A percentile compares a stretch with the other conserved stretches of the same genome.
phyloP scores from a whole-genome alignment of 495 filamentous ascomycete genomes.

The Parmelia sp. region DNA sequence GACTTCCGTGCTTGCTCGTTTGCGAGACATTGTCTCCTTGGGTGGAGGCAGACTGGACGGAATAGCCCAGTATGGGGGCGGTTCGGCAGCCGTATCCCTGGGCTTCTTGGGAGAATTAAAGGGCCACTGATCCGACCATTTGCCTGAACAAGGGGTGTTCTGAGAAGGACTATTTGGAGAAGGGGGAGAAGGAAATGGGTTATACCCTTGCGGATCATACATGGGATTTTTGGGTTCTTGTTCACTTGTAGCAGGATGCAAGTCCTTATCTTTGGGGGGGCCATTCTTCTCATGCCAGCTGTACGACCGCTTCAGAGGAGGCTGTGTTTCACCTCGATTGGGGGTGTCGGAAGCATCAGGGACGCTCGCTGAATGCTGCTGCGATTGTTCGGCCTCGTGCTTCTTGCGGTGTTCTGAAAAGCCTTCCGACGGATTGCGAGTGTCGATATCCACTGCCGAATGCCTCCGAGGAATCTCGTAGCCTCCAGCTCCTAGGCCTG shows the following conservation, averaged over 20 bases:
- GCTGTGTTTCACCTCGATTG: conserved; percentile 7
- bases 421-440: conserved; percentile 20
- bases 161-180: conserved; percentile 16
- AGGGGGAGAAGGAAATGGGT: conserved; percentile 25
- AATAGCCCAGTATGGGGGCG: conserved; percentile 23
- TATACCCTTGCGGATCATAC: conserved; percentile 28
- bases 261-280: conserved; percentile 12
- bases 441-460: conserved; percentile 22
- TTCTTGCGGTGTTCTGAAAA: conserved; percentile 22
- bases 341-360: neutral
- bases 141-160: conserved; percentile 19
- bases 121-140: conserved; percentile 23
- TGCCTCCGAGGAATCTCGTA: conserved; percentile 20
- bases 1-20: neutral
- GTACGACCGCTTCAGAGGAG: conserved; percentile 18
- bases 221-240: conserved; percentile 20
- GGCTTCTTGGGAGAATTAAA: conserved; percentile 14
- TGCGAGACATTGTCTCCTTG: neutral
- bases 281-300: conserved; percentile 25
- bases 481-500: conserved; percentile 8
- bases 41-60: conserved; percentile 22
- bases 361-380: conserved; percentile 7
- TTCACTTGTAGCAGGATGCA: conserved; percentile 2
- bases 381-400: conserved; percentile 17
- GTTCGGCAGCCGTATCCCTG: neutral